Evolutionary conservation across 2,329 filamentous ascomycete genomes (phyloP), one percentile per base, ranked within the genome.

Genomic region (Claviceps citrina): DNA sequence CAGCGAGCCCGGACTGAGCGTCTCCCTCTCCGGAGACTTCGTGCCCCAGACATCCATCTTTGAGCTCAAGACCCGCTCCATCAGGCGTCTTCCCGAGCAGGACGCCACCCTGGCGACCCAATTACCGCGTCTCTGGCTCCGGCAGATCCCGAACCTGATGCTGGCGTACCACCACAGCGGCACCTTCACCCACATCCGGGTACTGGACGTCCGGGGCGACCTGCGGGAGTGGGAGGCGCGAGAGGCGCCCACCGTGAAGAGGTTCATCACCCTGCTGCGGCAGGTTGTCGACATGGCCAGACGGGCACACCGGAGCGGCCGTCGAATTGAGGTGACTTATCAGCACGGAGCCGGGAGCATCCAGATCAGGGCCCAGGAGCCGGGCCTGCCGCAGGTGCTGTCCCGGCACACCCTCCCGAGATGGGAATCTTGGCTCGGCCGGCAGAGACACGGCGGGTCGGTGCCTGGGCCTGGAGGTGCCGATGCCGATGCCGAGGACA

Each of bases 1-100:
- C 24, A 61, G 60, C 0, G 41, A 42, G 10, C 4, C 38, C 1
- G 43, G 59, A 4, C 49, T 54, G 0, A 18, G 19, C 18, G 10
- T 26, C 22, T 25, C 15, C 6, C 7, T 4, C 22, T 15, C n/a
- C 3, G 33, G 33, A 25, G 2, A 36, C 6, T 9, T 36, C 5
- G 9, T 13, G 9, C 15, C 15, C 9, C 63, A 65, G 15, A 33
- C 46, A 0, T 41, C 46, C 2, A 31, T 67, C 12, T 64, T 67
- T 35, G 65, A 68, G 26, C 51, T 68, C 43, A 68, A 68, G 49
- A 68, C 65, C 1, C 59, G 65, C 20, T 58, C 52, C 16, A 40
- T 47, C 5, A 35, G 27, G 22, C 48, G 47, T n/a, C n/a, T 7
- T 4, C 2, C 3, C 24, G 33, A 39, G n/a, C 49, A 51, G 2